Conservation (phyloP, 2,329 filamentous ascomycete genomes). For the Exserohilum rostratum region DNA sequence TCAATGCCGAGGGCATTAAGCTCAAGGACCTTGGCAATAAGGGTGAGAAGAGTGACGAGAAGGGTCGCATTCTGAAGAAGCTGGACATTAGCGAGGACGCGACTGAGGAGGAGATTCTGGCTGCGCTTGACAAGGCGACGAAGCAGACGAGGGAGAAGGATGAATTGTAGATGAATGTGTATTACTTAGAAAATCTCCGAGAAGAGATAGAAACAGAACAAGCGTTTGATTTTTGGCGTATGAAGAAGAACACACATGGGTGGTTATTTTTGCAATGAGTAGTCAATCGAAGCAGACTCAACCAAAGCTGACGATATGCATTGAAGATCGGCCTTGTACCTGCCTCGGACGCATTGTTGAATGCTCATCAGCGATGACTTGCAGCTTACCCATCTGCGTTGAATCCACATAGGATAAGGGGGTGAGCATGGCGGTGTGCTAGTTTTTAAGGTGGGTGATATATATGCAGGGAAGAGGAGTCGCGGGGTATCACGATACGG, state of each 20-base stretch:
- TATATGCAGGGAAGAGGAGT: background rate
- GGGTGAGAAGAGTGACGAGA: conserved; percentile 28
- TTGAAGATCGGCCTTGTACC: no score
- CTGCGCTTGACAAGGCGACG: conserved; percentile 53
- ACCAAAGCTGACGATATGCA: no score
- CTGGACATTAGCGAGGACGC: conserved; percentile 31
- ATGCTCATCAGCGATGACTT: no score
- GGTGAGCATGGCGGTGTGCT: background rate
- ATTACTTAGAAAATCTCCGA: conserved; percentile 2
- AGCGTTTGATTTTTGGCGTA: background rate
- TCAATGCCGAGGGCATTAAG: conserved; percentile 37
- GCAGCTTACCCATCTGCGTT: no score
- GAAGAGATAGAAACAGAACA: background rate
- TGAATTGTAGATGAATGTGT: conserved; percentile 26
- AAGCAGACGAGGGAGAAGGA: conserved; percentile 11
- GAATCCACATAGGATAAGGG: background rate
- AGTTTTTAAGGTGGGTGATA: background rate
- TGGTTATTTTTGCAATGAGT: no score
- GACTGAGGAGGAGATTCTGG: conserved; percentile 54
- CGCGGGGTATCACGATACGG: background rate
- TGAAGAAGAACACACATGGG: background rate
- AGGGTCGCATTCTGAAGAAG: conserved; percentile 31
- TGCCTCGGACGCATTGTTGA: no score
- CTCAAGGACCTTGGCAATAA: conserved; percentile 23
- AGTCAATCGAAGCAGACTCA: no score